Percentiles rank a stretch among this genome's conserved stretches.
These are phyloP conservation scores for Xylaria venustula DNA, from an alignment of 495 filamentous ascomycete genomes.

Conservation along the genomic window DNA sequence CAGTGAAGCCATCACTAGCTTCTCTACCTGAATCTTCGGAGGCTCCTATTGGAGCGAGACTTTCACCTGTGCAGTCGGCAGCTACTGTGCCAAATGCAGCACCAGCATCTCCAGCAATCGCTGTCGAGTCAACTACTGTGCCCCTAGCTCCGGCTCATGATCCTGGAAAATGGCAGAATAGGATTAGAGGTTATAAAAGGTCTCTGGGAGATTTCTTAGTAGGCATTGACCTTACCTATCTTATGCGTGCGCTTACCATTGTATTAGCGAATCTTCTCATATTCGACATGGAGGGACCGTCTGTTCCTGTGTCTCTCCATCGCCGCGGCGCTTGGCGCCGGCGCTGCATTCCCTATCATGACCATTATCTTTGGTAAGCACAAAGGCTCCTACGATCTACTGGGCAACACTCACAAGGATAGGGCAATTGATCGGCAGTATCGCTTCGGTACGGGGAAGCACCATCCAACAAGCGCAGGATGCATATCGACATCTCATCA, in stretches of 20 bases:
- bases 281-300: constrained; percentile 46
- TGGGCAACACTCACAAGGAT: background rate
- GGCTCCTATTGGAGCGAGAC: constrained; percentile 11
- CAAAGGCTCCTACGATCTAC: constrained; percentile 10
- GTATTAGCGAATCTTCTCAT: constrained; percentile 48
- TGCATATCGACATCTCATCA: constrained; percentile 20
- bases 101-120: background rate
- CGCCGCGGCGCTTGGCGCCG: constrained; percentile 48
- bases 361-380: constrained; percentile 47
- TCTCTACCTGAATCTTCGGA: constrained; percentile 22
- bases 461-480: constrained; percentile 14
- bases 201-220: constrained; percentile 6
- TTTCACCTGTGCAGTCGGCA: constrained; percentile 24
- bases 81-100: background rate
- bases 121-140: background rate
- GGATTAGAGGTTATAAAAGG: background rate
- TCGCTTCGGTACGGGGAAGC: constrained; percentile 21
- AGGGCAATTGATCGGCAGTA: constrained; percentile 43
- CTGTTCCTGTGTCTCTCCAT: constrained; percentile 38
- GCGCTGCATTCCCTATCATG: constrained; percentile 51
- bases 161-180: constrained; percentile 9
- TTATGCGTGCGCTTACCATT: background rate
- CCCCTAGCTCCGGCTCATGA: constrained; percentile 3
- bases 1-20: constrained; percentile 21
- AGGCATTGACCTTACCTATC: constrained; percentile 32